Base-by-base conservation (phyloP, 2,329 filamentous ascomycete species). In the Venturia aucupariae region DNA sequence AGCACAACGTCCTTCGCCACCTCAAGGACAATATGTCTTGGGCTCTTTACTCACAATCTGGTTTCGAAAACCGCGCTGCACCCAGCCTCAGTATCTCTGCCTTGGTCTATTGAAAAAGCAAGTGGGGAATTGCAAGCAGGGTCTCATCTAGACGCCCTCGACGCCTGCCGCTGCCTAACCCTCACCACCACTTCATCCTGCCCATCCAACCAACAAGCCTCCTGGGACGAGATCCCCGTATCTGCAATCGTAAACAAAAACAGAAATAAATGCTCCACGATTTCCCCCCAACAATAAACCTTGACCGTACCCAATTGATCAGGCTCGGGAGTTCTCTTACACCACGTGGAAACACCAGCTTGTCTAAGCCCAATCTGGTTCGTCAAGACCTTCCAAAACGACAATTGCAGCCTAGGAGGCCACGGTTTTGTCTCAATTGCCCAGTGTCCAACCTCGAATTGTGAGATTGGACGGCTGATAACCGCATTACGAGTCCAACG, bases 331-430 rank as follows among this genome's bases (percentile, higher is more conserved):
- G 32, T 60, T 24, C 61, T 17, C 17, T 41, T 46, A 35, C 42
- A 48, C 61, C 61, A 62, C 17, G 61, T 62, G n/a, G 61, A 41
- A 24, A 62, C 54, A 10, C 61, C 61, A 35, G 61, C 61, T 35
- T 62, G 38, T 5, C 61, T 32, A 8, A 38, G 41, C 11, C 24
- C 35, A 35, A 62, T 44, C n/a, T 48, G 42, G 3, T 54, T 48
- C 5, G 41, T 35, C n/a, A 62, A 39, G 27, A 32, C 46, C 61
- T 62, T 54, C 61, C 61, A 62, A n/a, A 62, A 62, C n/a, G 38
- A 42, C n/a, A 54, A 15, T 42, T 62, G 61, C 10, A 46, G 24
- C 24, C 24, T 38, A 3, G 27, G 41, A 38, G 61, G 17, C 61
- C 61, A 62, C 15, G 42, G 30, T 27, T 24, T 48, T 11, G 61